Base-by-base conservation (phyloP, 805 yeast genomes). In the Cyberlindnera galapagoensis region DNA sequence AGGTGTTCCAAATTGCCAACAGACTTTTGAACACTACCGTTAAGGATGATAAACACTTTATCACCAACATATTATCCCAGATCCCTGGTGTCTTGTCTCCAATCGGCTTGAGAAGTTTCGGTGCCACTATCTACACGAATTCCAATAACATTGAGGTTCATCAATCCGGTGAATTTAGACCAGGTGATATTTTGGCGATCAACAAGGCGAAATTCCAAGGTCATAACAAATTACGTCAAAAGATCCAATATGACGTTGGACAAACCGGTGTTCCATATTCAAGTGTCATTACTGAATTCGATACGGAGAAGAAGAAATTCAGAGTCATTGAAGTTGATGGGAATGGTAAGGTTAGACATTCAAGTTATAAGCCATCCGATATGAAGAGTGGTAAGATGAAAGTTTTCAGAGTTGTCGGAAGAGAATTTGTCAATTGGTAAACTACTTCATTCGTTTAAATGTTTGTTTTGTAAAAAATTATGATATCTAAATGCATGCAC, bases 111-210 rank as follows among this genome's bases (percentile, higher is more conserved):
- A 75, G 80, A 44, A 69, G 83, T 1, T 83, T 63, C 53, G 97
- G 97, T 24, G 79, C 70, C n/a, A 67, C 71, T 15, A 67, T 81
- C 39, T 87, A 78, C 57, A 62, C 65, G 42, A 81, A 71, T 44
- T 43, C 60, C 38, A 67, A 66, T 47, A 68, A 74, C 27, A 47
- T 63, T 3, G 62, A 65, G 6, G 69, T 75, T 6, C 58, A 67
- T 11, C 76, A 71, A 43, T 47, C 59, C 19, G 86, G 75, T 34
- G 81, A 76, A 24, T 71, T 87, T 34, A 67, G 71, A 29, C 79
- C 94, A 0, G 98, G 98, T 38, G 97, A 92, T 55, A 67, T 90
- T 8, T 57, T 86, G 25, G 82, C 86, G 31, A 71, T 86, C 40
- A 72, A 78, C 47, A 76, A 76, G 35, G 95, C 86, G 6, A 70